phyloP scores from a whole-genome alignment of 2,329 filamentous ascomycete species.

The Shiraia bambusicola region DNA sequence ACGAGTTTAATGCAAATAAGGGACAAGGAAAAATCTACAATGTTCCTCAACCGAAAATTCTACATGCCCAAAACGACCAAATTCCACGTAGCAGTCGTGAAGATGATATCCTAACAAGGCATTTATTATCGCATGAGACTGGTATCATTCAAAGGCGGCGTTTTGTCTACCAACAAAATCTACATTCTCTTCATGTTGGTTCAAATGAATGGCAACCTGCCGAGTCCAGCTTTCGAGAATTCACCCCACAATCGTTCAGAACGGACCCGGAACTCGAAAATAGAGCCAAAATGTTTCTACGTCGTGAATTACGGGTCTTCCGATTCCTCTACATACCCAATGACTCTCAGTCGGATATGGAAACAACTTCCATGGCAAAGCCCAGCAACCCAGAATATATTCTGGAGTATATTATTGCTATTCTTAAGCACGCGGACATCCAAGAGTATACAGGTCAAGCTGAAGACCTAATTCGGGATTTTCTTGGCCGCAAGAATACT shows the following conservation, averaged over 20 bases:
- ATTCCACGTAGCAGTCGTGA: too few relatives aligned
- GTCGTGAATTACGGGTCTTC: conserved; percentile 83
- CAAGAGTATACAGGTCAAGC: conserved; percentile 77
- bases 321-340: conserved; percentile 64
- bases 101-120: too few relatives aligned
- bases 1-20: too few relatives aligned
- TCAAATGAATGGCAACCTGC: too few relatives aligned
- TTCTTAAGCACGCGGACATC: conserved; percentile 81
- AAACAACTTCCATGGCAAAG: conserved; percentile 29
- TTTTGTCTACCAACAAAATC: conserved; percentile 68
- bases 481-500: conserved; percentile 72
- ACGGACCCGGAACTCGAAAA: conserved; percentile 68
- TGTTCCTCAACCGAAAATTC: too few relatives aligned
- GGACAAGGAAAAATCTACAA: too few relatives aligned
- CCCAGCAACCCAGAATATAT: conserved; percentile 78
- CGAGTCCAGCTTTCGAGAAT: conserved; percentile 67
- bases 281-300: conserved; percentile 76
- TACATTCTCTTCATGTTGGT: conserved; percentile 80
- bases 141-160: too few relatives aligned
- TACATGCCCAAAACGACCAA: too few relatives aligned
- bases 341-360: conserved; percentile 14
- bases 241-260: conserved; percentile 68
- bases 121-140: too few relatives aligned
- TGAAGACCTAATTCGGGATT: conserved; percentile 76
- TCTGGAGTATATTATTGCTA: conserved; percentile 80